Conservation (phyloP, 208 protist genomes). For the Angomonas deanei region DNA sequence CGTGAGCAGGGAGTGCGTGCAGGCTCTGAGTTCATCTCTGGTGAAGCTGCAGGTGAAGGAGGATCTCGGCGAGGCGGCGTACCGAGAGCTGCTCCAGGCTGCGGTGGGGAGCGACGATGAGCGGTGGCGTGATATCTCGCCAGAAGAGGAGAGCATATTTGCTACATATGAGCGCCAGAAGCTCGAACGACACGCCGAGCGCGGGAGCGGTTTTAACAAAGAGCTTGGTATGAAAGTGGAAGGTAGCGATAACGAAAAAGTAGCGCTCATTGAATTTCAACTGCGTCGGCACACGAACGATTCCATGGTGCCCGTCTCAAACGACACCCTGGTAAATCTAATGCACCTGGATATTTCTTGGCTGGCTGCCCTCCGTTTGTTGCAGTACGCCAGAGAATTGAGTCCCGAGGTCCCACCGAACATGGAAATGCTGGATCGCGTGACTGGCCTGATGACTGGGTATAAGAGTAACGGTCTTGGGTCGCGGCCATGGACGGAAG, state of each 20-base stretch:
- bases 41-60: constrained; percentile 37
- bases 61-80: constrained; percentile 29
- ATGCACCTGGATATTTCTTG: constrained; percentile 74
- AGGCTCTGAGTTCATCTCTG: constrained; percentile 26
- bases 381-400: constrained; percentile 23
- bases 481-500: constrained; percentile 58
- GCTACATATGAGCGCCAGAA: constrained; percentile 34
- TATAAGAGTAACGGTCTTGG: constrained; percentile 61
- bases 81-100: constrained; percentile 39
- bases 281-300: constrained; percentile 19
- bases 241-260: constrained; percentile 56
- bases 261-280: constrained; percentile 49
- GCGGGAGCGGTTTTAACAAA: constrained; percentile 42
- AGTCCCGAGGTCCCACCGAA: constrained; percentile 28
- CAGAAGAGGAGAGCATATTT: constrained; percentile 43
- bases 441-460: constrained; percentile 76
- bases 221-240: constrained; percentile 49
- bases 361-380: constrained; percentile 47
- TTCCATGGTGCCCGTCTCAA: constrained; percentile 21
- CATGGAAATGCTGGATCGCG: constrained; percentile 56
- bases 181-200: constrained; percentile 44
- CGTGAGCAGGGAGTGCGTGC: constrained; percentile 17
- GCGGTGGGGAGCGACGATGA: constrained; percentile 24
- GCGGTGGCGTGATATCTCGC: constrained; percentile 34
- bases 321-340: constrained; percentile 41